A percentile compares a stretch with the other conserved stretches of the same genome.
Evolutionary conservation across 2,329 filamentous ascomycete genomes (phyloP).

Genomic region (Camillea tinctor): DNA sequence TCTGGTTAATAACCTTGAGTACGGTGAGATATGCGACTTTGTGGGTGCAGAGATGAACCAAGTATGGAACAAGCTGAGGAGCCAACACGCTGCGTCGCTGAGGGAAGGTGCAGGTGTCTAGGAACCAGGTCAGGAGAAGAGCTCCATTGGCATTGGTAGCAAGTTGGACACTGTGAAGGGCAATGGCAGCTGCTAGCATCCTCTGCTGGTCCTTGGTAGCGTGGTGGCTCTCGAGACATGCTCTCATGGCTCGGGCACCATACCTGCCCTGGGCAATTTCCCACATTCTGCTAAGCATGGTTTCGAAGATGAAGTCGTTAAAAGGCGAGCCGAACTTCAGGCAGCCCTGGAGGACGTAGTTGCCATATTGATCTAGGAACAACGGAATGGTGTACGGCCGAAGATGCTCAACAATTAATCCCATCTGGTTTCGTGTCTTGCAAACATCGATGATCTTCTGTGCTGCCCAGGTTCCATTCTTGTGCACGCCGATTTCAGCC

Average conservation of each 20-base stretch:
- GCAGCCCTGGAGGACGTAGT: constrained; percentile 96
- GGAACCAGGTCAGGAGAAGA: constrained; percentile 91
- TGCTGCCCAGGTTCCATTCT: constrained; percentile 98
- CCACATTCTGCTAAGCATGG: constrained; percentile 93
- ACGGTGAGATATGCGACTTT: constrained; percentile 98
- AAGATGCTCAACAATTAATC: constrained; percentile 78
- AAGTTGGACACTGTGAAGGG: constrained; percentile 93
- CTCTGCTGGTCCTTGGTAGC: constrained; percentile 93
- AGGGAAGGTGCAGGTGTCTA: constrained; percentile 96
- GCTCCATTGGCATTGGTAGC: constrained; percentile 96
- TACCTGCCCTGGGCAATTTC: constrained; percentile 90
- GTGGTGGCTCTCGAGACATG: constrained; percentile 94
- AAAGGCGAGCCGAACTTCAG: constrained; percentile 85
- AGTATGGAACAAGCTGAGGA: constrained; percentile 84
- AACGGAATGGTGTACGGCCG: constrained; percentile 84
- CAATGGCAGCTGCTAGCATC: constrained; percentile 90
- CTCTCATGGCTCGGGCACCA: constrained; percentile 92
- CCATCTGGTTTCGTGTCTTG: constrained; percentile 79
- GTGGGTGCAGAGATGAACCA: constrained; percentile 95
- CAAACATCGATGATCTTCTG: constrained; percentile 99
- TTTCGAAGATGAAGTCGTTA: constrained; percentile 97
- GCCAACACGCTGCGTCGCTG: constrained; percentile 87
- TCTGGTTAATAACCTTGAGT: constrained; percentile 97
- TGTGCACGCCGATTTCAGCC: constrained; percentile 95
- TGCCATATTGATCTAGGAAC: constrained; percentile 97